Evolutionary conservation across 176 grass and related monocot genomes (phyloP), one percentile per base, ranked within the genome.

Genomic region (Raddia distichophylla): DNA sequence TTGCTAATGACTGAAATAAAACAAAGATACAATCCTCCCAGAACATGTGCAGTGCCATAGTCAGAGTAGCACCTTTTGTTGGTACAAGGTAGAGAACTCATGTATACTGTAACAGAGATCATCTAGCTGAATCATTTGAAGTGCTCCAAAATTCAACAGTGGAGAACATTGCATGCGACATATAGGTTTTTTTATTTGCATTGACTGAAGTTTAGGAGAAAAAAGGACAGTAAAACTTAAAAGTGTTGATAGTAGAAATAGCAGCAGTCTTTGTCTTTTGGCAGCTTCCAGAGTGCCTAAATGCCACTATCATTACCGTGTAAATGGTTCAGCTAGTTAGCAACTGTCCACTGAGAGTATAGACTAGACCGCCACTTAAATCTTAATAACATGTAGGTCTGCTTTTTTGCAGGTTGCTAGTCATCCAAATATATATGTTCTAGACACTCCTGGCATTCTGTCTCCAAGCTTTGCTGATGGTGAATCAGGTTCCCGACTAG

Each of bases 381-480:
- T 80, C 44, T 79, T 69, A 62, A 61, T 72, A 75, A 57, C 10
- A 54, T 55, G 69, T 51, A 57, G 10, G 6, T 22, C 73, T 78
- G 20, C 33, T 72, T 3, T 49, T 80, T 83, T 83, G 51, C 87
- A 93, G 94, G 87, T 97, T 64, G 88, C 83, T 60, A 93, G 86
- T 46, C 94, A 89, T 91, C 91, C 91, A 2, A 97, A 93, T 84
- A 91, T 93, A 74, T 97, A 91, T 68, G 74, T 91, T 71, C 80
- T 97, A 82, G 91, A 91, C 47, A 89, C 89, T 18, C 94, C 88
- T 17, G 94, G 91, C 73, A 52, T 97, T 82, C 77, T 91, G 47
- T 85, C 77, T 44, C 86, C 78, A 43, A 83, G 49, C 77, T 76
- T 91, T 77, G 45, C 33, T 17, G 16, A 82, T 72, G 84, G 80